Evolutionary conservation across 495 filamentous ascomycete genomes (phyloP), one percentile per base, ranked within the genome.

Genomic region (Penicillium goetzii): DNA sequence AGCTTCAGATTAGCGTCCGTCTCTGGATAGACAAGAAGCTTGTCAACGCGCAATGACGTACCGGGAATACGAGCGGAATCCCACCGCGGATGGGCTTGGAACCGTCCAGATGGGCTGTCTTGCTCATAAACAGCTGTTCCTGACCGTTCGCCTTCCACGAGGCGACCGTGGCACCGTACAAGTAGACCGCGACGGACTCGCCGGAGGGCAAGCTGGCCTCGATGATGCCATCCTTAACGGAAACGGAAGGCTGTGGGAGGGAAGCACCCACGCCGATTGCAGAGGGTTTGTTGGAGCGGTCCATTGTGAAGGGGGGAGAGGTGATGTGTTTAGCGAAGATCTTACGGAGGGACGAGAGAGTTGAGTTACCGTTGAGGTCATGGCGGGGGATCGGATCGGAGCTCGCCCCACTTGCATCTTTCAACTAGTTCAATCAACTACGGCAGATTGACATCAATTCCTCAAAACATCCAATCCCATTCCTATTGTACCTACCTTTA

Each of bases 61-160:
- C 93, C 21, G 96, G 96, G 73, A 99, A 99, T 4, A 99, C 96
- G 34, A 99, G 77, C 9, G 96, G 96, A 63, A 99, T 91, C 7
- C 96, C 83, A 56, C 83, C 83, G 41, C 83, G 76, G 59, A 85
- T 83, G 7, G 83, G 76, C 73, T 90, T 90, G 56, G 84, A 86
- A 4, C 88, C 88, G 69, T 90, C 88, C 52, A 89, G 70, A 58
- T 77, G 79, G 21, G 93, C 91, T 60, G 87, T 89, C 60, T 91
- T 84, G 70, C 90, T 94, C 59, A 98, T 62, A 81, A 93, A 99
- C 45, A 99, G 81, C 75, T 91, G 93, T 82, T 99, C 96, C 61
- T 85, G 76, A 62, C 92, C 93, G 40, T 80, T 77, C 34, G 85
- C 85, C 82, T 94, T 96, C 96, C 96, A 99, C 68, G 89, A 92